These are phyloP conservation scores for Lasiodiplodia sp. DNA, from an alignment of 2,329 filamentous ascomycete species.

Conservation along the genomic window DNA sequence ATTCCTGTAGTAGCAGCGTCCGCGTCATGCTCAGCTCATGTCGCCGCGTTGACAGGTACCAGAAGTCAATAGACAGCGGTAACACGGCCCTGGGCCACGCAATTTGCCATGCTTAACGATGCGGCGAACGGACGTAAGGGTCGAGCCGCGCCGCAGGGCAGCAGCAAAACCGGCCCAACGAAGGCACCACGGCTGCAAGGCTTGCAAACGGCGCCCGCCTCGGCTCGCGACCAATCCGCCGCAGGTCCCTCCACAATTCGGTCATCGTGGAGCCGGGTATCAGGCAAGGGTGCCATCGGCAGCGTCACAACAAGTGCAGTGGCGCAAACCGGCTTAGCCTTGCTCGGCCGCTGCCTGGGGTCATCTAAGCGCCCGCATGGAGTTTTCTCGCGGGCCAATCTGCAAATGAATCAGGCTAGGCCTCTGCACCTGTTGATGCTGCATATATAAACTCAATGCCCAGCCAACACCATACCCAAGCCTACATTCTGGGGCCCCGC, in stretches of 20 bases:
- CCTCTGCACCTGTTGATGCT: slow-evolving; percentile 1
- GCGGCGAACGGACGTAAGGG: slow-evolving; percentile 7
- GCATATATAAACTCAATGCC: slow-evolving; percentile 14
- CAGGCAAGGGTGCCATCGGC: slow-evolving; percentile 22
- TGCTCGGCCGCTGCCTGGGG: slow-evolving; percentile 9
- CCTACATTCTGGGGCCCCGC: slow-evolving; percentile 7
- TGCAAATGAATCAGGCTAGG: slow-evolving; percentile 19
- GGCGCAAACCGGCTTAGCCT: slow-evolving; percentile 5
- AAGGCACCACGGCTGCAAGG: slow-evolving; percentile 1
- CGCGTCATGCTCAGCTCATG: not conserved
- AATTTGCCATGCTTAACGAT: not conserved
- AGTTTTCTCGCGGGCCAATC: slow-evolving; percentile 9
- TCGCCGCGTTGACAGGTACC: not conserved
- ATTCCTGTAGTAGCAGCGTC: not conserved
- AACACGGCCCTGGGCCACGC: too few relatives aligned
- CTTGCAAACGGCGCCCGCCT: not conserved
- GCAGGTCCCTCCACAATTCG: slow-evolving; percentile 6
- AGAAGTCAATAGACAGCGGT: not conserved
- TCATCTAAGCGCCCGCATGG: slow-evolving; percentile 22
- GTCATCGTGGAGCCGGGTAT: slow-evolving; percentile 21
- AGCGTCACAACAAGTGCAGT: slow-evolving; percentile 8
- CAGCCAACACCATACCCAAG: slow-evolving; percentile 2
- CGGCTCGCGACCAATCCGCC: slow-evolving; percentile 6
- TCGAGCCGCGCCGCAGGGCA: not conserved
- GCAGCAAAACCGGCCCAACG: slow-evolving; percentile 1